Conservation (phyloP, 768 basidiomycete genomes). For the Gautieria morchelliformis region DNA sequence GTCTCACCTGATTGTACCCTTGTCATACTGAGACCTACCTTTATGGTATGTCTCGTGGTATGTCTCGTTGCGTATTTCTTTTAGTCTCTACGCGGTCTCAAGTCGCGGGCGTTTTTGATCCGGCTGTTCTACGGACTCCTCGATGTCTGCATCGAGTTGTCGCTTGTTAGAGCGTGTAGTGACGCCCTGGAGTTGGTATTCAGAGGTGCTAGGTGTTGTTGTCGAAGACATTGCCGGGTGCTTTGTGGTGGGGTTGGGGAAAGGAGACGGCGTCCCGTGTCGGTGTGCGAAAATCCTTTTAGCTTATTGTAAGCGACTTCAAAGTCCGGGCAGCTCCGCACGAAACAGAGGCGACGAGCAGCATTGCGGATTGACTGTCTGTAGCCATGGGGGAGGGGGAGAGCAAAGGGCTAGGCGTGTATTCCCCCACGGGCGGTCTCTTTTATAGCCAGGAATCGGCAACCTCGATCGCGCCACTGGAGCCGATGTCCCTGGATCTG, state of each 20-base stretch:
- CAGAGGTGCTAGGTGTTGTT: not conserved
- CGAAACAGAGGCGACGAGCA: no score
- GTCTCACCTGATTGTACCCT: not conserved
- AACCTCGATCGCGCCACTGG: not conserved
- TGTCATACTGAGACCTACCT: no score
- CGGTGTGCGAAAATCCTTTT: not conserved
- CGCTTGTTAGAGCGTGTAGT: constrained; percentile 1
- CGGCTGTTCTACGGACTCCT: not conserved
- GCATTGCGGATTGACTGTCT: no score
- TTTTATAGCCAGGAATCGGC: no score
- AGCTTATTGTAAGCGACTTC: no score
- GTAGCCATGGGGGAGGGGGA: no score
- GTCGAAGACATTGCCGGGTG: not conserved
- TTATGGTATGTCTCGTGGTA: not conserved
- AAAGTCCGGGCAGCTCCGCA: no score
- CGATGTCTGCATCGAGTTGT: not conserved
- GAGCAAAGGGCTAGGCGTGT: no score
- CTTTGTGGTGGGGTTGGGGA: no score
- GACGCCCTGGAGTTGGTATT: not conserved
- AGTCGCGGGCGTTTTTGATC: constrained; percentile 3
- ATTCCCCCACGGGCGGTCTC: no score
- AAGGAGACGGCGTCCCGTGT: no score
- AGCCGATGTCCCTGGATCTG: constrained; percentile 7
- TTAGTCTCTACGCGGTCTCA: not conserved
- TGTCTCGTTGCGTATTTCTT: not conserved